phyloP scores from a whole-genome alignment of 306 rosid species.

The Pyrus bretschneideri region DNA sequence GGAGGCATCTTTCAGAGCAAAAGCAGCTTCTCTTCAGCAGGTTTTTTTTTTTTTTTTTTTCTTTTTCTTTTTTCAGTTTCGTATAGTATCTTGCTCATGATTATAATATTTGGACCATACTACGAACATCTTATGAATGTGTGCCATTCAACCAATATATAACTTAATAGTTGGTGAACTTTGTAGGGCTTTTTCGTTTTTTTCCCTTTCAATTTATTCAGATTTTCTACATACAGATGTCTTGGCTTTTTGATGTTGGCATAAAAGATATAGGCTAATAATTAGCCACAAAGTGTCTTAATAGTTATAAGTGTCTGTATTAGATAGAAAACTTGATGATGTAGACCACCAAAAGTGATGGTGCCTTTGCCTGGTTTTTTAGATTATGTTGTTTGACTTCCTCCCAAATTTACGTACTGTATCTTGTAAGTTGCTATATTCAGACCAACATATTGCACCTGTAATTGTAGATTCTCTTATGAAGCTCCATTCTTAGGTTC shows the following conservation, averaged over 20 bases:
- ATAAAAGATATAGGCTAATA: neutral
- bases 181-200: neutral
- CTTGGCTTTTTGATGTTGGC: neutral
- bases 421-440: constrained; percentile 2
- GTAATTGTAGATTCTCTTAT: neutral
- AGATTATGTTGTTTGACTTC: neutral
- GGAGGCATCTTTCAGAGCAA: constrained; percentile 94
- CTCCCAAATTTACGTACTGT: constrained; percentile 5
- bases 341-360: neutral
- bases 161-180: neutral
- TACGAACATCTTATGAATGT: neutral
- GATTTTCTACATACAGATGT: neutral
- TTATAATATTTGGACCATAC: neutral
- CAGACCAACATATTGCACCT: neutral
- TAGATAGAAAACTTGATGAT: neutral
- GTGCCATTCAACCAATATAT: neutral
- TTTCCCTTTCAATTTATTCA: neutral
- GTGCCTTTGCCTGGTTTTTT: neutral
- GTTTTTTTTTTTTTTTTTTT: constrained; percentile 26
- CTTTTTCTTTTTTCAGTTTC: constrained; percentile 3
- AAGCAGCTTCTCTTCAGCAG: constrained; percentile 82
- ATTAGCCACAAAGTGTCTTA: neutral
- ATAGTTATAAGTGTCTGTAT: neutral
- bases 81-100: neutral
- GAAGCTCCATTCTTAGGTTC: neutral